These are phyloP conservation scores for Tylopilus sp. DNA, from an alignment of 768 basidiomycete genomes.

Conservation along the genomic window DNA sequence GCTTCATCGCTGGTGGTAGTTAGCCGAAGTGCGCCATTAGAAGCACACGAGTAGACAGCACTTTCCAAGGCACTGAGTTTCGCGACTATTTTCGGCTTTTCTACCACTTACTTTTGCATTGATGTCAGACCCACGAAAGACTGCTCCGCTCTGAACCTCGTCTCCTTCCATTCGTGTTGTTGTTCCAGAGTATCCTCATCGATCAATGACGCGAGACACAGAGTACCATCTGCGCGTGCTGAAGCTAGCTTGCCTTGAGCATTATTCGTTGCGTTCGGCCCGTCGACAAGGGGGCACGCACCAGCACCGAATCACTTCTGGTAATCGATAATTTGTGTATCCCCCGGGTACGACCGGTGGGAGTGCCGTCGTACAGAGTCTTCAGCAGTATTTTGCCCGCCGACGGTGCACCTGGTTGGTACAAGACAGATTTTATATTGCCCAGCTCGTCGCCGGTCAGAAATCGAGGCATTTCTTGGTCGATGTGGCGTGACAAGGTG, in stretches of 20 bases:
- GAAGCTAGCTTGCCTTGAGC: constrained; percentile 62
- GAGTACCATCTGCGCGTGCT: constrained; percentile 58
- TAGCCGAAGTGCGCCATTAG: constrained; percentile 67
- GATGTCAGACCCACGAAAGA: constrained; percentile 61
- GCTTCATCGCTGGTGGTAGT: constrained; percentile 33
- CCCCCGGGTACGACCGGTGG: constrained; percentile 32
- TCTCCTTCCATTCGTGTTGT: constrained; percentile 60
- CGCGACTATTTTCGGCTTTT: not conserved
- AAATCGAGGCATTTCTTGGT: constrained; percentile 56
- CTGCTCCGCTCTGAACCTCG: constrained; percentile 48
- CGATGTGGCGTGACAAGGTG: constrained; percentile 24
- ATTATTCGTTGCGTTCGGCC: constrained; percentile 19
- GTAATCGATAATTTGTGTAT: constrained; percentile 40
- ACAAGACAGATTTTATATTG: constrained; percentile 60
- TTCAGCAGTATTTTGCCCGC: constrained; percentile 34
- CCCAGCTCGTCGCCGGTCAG: constrained; percentile 78
- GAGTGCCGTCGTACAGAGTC: constrained; percentile 33
- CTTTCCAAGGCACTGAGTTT: constrained; percentile 16
- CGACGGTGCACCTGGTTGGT: constrained; percentile 31
- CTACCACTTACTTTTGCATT: constrained; percentile 43
- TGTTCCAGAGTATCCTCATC: constrained; percentile 41
- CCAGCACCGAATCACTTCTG: constrained; percentile 33
- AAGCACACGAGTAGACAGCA: constrained; percentile 64
- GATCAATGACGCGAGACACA: constrained; percentile 41
- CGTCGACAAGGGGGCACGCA: constrained; percentile 29